Conservation (phyloP, 805 yeast genomes). For the Myxozyma mucilagina region DNA sequence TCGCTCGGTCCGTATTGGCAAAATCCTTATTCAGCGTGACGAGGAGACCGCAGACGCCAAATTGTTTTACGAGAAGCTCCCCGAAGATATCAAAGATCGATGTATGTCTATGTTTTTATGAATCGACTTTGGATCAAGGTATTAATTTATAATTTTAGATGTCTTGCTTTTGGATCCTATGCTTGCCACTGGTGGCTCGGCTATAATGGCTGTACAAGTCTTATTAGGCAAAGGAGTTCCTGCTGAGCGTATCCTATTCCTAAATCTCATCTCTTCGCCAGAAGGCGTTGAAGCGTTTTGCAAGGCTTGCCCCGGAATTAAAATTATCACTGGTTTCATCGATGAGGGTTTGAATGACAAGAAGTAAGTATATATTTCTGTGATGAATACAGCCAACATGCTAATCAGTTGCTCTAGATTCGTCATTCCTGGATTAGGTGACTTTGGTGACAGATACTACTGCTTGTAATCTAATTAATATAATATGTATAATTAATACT, state of each 20-base stretch:
- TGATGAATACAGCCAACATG: too few species aligned
- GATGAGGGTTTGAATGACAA: constrained; percentile 84
- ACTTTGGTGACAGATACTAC: constrained; percentile 96
- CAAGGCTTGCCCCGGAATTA: constrained; percentile 75
- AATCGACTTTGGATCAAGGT: neutral
- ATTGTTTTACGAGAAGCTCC: constrained; percentile 88
- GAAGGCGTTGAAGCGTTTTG: constrained; percentile 86
- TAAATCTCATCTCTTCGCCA: constrained; percentile 90
- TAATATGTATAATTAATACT: neutral
- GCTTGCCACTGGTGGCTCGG: constrained; percentile 99
- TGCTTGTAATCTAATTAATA: constrained; percentile 56
- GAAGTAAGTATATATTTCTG: constrained; percentile 45
- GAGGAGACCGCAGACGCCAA: constrained; percentile 96
- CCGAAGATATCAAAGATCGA: constrained; percentile 84
- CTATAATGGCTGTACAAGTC: constrained; percentile 95
- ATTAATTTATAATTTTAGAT: constrained; percentile 34
- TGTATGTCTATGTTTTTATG: constrained; percentile 38
- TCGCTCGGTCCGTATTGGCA: constrained; percentile 93
- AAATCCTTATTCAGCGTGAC: constrained; percentile 94
- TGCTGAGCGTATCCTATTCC: constrained; percentile 81
- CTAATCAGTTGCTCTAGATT: constrained; percentile 34
- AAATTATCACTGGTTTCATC: constrained; percentile 89
- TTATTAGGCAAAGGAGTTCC: constrained; percentile 82
- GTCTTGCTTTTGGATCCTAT: constrained; percentile 93
- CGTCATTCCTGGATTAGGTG: constrained; percentile 94